Evolutionary conservation across 2,329 filamentous ascomycete species (phyloP), one percentile per base, ranked within the genome.

Genomic region (Talaromyces sp.): DNA sequence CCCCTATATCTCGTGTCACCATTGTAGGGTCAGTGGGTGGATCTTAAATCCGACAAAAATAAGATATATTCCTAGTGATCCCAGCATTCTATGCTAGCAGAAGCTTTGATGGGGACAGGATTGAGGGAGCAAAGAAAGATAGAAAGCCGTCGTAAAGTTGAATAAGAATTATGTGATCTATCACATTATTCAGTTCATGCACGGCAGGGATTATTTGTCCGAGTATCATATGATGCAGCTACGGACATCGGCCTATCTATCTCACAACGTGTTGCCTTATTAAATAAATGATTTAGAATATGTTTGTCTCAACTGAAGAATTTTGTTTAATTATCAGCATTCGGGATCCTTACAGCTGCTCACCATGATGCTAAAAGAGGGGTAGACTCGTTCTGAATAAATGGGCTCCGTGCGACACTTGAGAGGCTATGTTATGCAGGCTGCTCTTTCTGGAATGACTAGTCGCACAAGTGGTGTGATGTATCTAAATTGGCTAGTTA

Each of bases 1-100:
- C 56, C 8, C 42, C 56, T 23, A 33, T 50, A 58, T 58, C 56
- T 51, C 30, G 34, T 42, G 47, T 58, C 30, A 58, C 56, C 56
- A 58, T 58, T 16, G 8, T 58, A 36, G 23, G 5, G 14, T 47
- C 31, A 18, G 34, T 42, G 9, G n/a, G 55, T 34, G 31, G 28
- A 56, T 27, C 10, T 9, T 56, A 56, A 23, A 28, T 16, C n/a
- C 14, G 2, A 27, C 12, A n/a, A 7, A 40, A 56, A 28, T 5
- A 27, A n/a, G 14, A 31, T 9, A 12, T 44, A 28, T 10, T 27
- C 7, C 2, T 18, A 28, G n/a, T 36, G 28, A 36, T 42, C 55
- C 31, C 33, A 5, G 14, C 18, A 18, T 44, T 44, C 36, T 28
- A 42, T 14, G 18, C 28, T 56, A 8, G 36, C 44, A 42, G 55